Base-by-base conservation (phyloP, 352 stramenopile species). In the Pythium myriotylum region DNA sequence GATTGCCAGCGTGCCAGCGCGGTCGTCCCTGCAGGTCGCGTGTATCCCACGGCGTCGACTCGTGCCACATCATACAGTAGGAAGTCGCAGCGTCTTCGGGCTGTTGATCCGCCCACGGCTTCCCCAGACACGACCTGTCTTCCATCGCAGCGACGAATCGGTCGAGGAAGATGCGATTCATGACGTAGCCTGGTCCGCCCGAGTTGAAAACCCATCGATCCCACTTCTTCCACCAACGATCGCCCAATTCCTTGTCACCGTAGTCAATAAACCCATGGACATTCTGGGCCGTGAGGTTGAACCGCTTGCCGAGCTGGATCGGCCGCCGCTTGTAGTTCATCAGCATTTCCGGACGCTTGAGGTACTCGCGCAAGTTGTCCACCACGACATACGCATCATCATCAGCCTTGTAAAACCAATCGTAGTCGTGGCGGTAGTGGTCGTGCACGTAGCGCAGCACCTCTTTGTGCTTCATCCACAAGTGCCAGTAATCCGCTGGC, bases 321-420 rank as follows among this genome's bases (percentile, higher is more conserved):
- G 79, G 84, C 50, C 84, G 76, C 40, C 59, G 53, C 35, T 75
- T 42, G 48, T 76, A 77, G 24, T 65, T 56, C 60, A 79, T 77
- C 49, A 90, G 41, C 29, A 92, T 83, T 74, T 92, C 79, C 1
- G 84, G 81, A n/a, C 77, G 65, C 7, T 42, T 40, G 23, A 92
- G 35, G 53, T 89, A 92, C 16, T 72, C 55, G 6, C 75, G 69
- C 54, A 93, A 63, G 59, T 93, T 93, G 56, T 93, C 81, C 40
- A 91, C 45, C 32, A 93, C 70, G 16, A 93, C 80, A 57, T 88
- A 93, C 7, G 84, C 81, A 56, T 93, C 84, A 67, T 93, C 84
- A 49, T 93, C 84, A 1, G 78, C 76, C 58, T 93, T 93, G 72
- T 93, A 93, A 55, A 93, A 91, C 84, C 84, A 93, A 68, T 93